Conservation (phyloP, 1,284 basidiomycete species). For the Ceratobasidium sp. region DNA sequence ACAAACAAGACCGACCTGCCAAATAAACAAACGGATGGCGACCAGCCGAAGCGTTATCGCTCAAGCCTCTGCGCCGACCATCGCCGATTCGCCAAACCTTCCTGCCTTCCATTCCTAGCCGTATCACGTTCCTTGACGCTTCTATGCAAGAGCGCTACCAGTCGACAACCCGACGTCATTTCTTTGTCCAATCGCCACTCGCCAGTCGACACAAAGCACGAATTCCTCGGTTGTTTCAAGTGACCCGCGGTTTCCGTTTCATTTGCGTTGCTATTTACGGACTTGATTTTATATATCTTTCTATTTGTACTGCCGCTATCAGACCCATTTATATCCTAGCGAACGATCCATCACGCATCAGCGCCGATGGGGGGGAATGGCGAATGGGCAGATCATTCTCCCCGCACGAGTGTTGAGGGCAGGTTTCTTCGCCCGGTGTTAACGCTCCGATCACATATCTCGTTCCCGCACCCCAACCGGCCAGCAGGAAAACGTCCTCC, state of each 20-base stretch:
- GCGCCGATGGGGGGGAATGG: background rate
- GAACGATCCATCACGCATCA: background rate
- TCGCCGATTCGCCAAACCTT: slow-evolving; percentile 16
- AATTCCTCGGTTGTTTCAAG: no score
- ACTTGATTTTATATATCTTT: background rate
- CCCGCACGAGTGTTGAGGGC: no score
- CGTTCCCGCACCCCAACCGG: no score
- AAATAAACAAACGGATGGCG: background rate
- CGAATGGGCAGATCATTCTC: no score
- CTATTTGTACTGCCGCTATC: background rate
- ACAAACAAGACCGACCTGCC: background rate
- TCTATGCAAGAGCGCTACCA: background rate
- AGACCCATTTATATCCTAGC: background rate
- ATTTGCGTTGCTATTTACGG: background rate
- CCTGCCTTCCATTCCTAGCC: background rate
- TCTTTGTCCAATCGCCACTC: background rate
- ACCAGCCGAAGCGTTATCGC: slow-evolving; percentile 33
- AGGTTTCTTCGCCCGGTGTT: no score
- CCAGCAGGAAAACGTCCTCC: no score
- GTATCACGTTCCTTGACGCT: background rate
- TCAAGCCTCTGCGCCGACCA: slow-evolving; percentile 23
- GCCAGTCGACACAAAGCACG: no score
- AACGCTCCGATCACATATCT: no score
- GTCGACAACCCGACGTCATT: background rate
- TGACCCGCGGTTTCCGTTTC: background rate